Evolutionary conservation across 164 flowering plant genomes (phyloP), one percentile per base, ranked within the genome.

Genomic region (Protea cynaroides): DNA sequence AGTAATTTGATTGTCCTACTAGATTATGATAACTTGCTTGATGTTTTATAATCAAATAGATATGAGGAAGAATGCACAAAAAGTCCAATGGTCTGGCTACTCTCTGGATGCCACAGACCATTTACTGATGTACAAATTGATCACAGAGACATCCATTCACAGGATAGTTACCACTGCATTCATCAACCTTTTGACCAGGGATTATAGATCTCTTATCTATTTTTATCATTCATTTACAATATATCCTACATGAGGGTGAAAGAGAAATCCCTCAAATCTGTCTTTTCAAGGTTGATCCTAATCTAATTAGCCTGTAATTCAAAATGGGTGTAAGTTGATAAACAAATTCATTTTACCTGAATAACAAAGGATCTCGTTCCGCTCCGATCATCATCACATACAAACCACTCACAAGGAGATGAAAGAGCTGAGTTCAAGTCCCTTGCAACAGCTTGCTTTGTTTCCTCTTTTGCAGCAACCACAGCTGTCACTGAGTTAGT

Each of bases 401-500:
- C 74, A 65, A 79, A 95, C 99, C 99, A 95, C 56, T 87, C 97
- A 64, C 99, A 95, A 1, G 99, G 97, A 1, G 97, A 80, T 46
- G 91, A 84, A 54, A 19, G 64, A 17, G 67, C 72, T 2, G 97
- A 86, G 56, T 81, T 88, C 72, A 92, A 72, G 79, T 88, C 89
- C 80, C 90, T 83, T 0, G 89, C 97, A 36, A 95, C 92, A 50
- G 98, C 97, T 78, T 89, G 98, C 78, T 88, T 90, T 19, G 82
- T 85, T 76, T 92, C 98, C 76, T 95, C 98, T 72, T 90, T 78
- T n/a, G 90, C 97, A 65, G 95, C 96, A 72, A 95, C 97, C 15
- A 90, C 96, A 0, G 92, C 83, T 1, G 97, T 92, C 56, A 91
- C 96, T 0, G 99, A 89, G 66, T 88, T 89, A 4, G 96, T 83